These are phyloP conservation scores for Euptelea pleiosperma DNA, from an alignment of 164 flowering plant species.

Conservation along the genomic window DNA sequence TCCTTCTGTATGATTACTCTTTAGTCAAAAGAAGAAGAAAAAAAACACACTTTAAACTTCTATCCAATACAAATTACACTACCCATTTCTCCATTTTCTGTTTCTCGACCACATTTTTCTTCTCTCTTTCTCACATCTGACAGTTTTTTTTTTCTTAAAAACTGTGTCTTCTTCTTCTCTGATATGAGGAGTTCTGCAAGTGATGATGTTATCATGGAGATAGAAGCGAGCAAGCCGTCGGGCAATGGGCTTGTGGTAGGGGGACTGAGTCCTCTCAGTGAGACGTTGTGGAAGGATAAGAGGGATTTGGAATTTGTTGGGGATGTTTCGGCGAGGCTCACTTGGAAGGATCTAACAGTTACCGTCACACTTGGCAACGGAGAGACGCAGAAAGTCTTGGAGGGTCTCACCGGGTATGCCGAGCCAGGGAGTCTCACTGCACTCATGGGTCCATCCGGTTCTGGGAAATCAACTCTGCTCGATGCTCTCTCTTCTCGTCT, in stretches of 20 bases:
- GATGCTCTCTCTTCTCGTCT: conserved; percentile 86
- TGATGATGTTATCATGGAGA: conserved; percentile 42
- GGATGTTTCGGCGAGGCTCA: conserved; percentile 78
- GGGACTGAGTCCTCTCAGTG: conserved; percentile 79
- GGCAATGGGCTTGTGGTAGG: conserved; percentile 34
- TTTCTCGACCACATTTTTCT: too few relatives aligned
- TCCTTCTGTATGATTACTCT: too few relatives aligned
- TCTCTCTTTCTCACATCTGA: too few relatives aligned
- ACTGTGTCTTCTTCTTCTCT: too few relatives aligned
- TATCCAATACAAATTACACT: too few relatives aligned
- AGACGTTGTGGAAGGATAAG: conserved; percentile 73
- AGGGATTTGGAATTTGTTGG: conserved; percentile 46
- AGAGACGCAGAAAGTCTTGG: conserved; percentile 68
- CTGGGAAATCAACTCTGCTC: conserved; percentile 90
- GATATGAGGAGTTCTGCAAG: conserved; percentile 20
- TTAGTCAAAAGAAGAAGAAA: too few relatives aligned
- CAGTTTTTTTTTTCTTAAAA: too few relatives aligned
- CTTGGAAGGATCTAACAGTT: conserved; percentile 89
- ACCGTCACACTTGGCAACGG: conserved; percentile 62
- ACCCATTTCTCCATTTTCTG: too few relatives aligned
- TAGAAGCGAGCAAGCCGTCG: conserved; percentile 42
- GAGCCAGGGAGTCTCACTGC: conserved; percentile 80
- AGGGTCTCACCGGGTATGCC: conserved; percentile 75
- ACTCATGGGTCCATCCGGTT: conserved; percentile 95
- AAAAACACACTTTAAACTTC: too few relatives aligned